A percentile compares a stretch with the other conserved stretches of the same genome.
These are phyloP conservation scores for Chlorociboria aeruginascens DNA, from an alignment of 495 filamentous ascomycete genomes.

Conservation along the genomic window DNA sequence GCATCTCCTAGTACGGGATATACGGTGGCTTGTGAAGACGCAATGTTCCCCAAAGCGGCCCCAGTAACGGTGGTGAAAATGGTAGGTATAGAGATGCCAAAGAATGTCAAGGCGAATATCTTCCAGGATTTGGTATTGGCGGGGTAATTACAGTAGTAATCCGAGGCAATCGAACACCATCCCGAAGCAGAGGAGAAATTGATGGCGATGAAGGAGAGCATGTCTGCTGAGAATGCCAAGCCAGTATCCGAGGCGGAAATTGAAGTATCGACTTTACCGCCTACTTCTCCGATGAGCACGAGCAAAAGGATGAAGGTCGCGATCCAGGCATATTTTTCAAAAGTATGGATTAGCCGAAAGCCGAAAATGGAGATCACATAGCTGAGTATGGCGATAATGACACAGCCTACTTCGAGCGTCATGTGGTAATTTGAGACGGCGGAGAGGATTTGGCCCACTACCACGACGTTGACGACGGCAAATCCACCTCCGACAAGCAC, in stretches of 20 bases:
- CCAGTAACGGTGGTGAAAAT: slow-evolving; percentile 44
- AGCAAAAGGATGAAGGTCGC: slow-evolving; percentile 38
- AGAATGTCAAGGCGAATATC: slow-evolving; percentile 37
- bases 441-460: slow-evolving; percentile 37
- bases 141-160: slow-evolving; percentile 56
- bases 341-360: slow-evolving; percentile 42
- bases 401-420: slow-evolving; percentile 27
- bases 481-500: slow-evolving; percentile 36
- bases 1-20: slow-evolving; percentile 15
- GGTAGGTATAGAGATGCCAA: slow-evolving; percentile 41
- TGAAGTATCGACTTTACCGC: slow-evolving; percentile 31
- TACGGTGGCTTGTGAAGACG: slow-evolving; percentile 37
- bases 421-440: slow-evolving; percentile 38
- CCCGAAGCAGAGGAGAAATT: slow-evolving; percentile 46
- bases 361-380: slow-evolving; percentile 49
- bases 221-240: slow-evolving; percentile 28
- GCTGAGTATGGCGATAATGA: slow-evolving; percentile 38
- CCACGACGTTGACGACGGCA: slow-evolving; percentile 33
- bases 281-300: slow-evolving; percentile 36
- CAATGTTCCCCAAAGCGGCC: slow-evolving; percentile 37
- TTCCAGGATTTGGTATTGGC: slow-evolving; percentile 39
- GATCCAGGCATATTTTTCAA: slow-evolving; percentile 52
- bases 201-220: slow-evolving; percentile 41
- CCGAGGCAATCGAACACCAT: slow-evolving; percentile 47
- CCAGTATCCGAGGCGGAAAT: slow-evolving; percentile 16